Conservation (phyloP, 257 asterid genomes). For the Lantana camara region DNA sequence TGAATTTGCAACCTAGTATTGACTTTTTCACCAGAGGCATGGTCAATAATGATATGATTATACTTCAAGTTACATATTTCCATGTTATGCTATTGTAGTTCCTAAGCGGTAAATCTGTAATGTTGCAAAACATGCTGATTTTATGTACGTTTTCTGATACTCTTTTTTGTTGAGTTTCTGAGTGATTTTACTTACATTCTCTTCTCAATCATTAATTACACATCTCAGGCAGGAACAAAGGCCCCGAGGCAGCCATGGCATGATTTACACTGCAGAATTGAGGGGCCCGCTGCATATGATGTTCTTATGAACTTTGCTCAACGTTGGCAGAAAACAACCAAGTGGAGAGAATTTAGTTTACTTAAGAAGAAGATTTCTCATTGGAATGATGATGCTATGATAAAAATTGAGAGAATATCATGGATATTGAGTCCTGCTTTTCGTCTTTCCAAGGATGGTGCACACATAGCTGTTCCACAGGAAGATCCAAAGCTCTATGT, state of each 20-base stretch:
- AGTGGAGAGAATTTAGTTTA: conserved; percentile 80
- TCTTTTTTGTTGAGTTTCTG: conserved; percentile 16
- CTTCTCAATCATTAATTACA: conserved; percentile 15
- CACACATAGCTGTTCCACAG: conserved; percentile 42
- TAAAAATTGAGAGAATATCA: conserved; percentile 88
- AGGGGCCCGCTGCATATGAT: conserved; percentile 97
- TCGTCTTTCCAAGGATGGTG: conserved; percentile 48
- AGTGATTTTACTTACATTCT: conserved; percentile 2
- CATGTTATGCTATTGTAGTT: not conserved
- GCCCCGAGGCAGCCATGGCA: conserved; percentile 99
- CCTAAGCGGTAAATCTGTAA: too few relatives aligned
- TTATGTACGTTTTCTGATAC: conserved; percentile 7
- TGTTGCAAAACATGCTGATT: not conserved
- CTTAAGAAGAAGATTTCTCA: conserved; percentile 64
- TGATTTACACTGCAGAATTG: conserved; percentile 89
- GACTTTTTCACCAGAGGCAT: not conserved
- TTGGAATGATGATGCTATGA: conserved; percentile 94
- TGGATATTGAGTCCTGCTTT: conserved; percentile 88
- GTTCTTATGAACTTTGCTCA: conserved; percentile 95
- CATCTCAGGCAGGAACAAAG: conserved; percentile 63
- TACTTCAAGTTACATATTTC: not conserved
- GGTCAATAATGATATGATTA: not conserved
- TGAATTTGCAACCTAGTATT: too few relatives aligned
- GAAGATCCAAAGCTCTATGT: conserved; percentile 74
- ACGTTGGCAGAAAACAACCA: conserved; percentile 97